Percentiles rank a stretch among this genome's conserved stretches.
Evolutionary conservation across 192 early-diverging fungal genomes (phyloP).

Genomic region (Umbelopsis isabellina): DNA sequence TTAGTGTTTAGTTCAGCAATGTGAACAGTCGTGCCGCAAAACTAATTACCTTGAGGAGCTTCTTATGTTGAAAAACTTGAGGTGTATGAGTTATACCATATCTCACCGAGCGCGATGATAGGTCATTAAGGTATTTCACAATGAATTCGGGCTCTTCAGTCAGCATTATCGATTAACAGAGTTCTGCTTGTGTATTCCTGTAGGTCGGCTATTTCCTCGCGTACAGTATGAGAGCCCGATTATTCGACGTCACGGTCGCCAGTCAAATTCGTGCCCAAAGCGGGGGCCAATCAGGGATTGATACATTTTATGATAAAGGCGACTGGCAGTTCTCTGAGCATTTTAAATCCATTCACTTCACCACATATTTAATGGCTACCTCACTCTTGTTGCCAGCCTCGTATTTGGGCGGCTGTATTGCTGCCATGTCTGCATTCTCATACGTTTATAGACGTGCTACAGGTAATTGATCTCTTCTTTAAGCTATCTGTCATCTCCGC

Average conservation of each 20-base stretch:
- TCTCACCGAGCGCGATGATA: slow-evolving; percentile 37
- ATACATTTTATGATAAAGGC: slow-evolving; percentile 14
- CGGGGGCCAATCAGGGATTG: not conserved
- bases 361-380: slow-evolving; percentile 15
- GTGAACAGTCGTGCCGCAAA: not conserved
- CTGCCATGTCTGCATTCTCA: slow-evolving; percentile 45
- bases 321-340: not conserved
- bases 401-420: slow-evolving; percentile 45
- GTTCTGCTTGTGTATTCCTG: not conserved
- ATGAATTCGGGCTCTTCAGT: slow-evolving; percentile 33
- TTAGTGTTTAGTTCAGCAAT: not conserved
- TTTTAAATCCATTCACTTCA: not conserved
- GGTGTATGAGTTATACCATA: slow-evolving; percentile 34
- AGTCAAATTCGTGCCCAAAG: not conserved
- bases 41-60: not conserved
- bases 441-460: slow-evolving; percentile 38
- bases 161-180: not conserved
- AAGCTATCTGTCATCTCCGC: not conserved
- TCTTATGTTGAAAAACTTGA: slow-evolving; percentile 6
- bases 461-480: slow-evolving; percentile 25
- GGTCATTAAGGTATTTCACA: slow-evolving; percentile 23
- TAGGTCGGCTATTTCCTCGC: not conserved
- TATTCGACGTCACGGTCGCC: slow-evolving; percentile 16
- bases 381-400: slow-evolving; percentile 38
- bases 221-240: not conserved